Evolutionary conservation across 179 eudicot genomes (phyloP), one percentile per base, ranked within the genome.

Genomic region (Vitellaria paradoxa): DNA sequence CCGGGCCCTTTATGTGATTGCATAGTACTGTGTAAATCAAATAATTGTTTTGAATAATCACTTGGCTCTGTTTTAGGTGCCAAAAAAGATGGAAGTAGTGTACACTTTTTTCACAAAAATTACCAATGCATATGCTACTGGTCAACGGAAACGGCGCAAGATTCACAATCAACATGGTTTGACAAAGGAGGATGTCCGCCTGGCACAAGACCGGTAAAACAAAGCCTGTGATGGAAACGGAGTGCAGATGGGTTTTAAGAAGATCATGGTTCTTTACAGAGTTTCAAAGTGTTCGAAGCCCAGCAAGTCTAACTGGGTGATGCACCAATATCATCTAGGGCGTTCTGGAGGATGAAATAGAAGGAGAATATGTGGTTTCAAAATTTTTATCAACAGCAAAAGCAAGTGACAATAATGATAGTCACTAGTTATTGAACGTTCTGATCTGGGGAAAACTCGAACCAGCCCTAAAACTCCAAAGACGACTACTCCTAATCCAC

Each of bases 151-250:
- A 84, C 85, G 94, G 65, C 84, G 98, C 60, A 93, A 82, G 85
- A 91, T 93, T 72, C 85, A 85, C 47, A 84, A 68, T 74, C 77
- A 83, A 52, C 73, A 80, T 76, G 74, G 71, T 77, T 64, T 42
- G 23, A 68, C 26, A 30, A 80, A 78, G 52, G 86, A 81, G 77
- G 70, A 77, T 64, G 93, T 93, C 21, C 96, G 98, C 76, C 76
- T 95, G 99, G 99, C 97, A 95, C 82, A 95, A 95, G 84, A 95
- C 99, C 0, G 99, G 99, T 23, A 95, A 86, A 79, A 93, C 99
- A 11, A 95, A 87, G 75, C 81, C 85, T 24, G 79, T 95, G 24
- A 59, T 76, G 61, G 91, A 65, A 90, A 90, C 71, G 91, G 37
- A 30, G 37, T 30, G 37, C 89, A 85, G 12, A 93, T 85, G 79